Conservation (phyloP, 805 yeast species). For the Myxozyma neglecta region DNA sequence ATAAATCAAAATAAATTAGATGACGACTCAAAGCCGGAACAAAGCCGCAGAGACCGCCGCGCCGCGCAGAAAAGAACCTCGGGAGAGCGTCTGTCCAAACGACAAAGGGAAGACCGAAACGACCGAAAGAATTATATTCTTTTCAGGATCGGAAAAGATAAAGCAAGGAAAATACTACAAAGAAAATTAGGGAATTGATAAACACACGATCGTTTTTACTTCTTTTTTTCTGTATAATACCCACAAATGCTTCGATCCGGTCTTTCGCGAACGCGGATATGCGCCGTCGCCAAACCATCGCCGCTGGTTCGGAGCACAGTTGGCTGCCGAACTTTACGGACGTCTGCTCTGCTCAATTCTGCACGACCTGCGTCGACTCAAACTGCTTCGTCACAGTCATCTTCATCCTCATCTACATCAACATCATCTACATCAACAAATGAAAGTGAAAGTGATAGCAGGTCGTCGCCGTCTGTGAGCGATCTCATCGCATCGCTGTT, state of each 20-base stretch:
- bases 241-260: background rate
- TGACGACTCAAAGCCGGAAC: no score
- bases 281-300: no score
- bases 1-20: no score
- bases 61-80: no score
- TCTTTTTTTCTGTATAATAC: background rate
- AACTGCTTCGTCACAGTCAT: background rate
- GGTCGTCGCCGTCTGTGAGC: background rate
- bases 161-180: no score
- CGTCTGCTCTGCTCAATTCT: no score
- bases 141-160: no score
- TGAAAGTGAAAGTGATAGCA: background rate
- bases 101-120: no score
- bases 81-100: no score
- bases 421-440: background rate
- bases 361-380: background rate
- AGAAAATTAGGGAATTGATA: no score
- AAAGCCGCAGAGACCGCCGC: no score
- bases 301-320: background rate
- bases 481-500: constrained; percentile 12
- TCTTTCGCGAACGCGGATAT: background rate
- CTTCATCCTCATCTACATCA: background rate
- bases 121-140: no score
- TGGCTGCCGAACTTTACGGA: background rate
- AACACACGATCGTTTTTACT: background rate